Conservation (phyloP, 2,329 filamentous ascomycete genomes). For the Sporothrix globosa region DNA sequence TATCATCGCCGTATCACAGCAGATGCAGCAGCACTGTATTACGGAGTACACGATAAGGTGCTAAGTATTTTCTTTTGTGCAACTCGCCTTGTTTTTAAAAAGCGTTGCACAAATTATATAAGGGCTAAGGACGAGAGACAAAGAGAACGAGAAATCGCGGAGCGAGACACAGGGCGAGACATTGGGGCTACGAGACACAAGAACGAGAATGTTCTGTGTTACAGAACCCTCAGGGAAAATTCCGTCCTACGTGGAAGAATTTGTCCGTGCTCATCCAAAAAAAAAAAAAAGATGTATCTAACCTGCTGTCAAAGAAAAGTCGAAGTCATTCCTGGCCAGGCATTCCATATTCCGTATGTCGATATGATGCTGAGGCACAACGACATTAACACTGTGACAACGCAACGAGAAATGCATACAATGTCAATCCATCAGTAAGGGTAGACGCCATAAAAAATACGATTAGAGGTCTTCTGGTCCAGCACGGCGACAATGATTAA, state of each 20-base stretch:
- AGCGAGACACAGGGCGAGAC: not conserved
- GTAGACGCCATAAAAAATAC: too few species aligned
- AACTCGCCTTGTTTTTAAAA: not conserved
- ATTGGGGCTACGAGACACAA: not conserved
- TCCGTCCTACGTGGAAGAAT: not conserved
- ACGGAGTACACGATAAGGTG: not conserved
- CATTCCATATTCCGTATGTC: too few species aligned
- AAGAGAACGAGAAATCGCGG: not conserved
- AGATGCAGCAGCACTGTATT: not conserved
- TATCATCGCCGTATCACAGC: not conserved
- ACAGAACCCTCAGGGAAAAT: not conserved
- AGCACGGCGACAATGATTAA: too few species aligned
- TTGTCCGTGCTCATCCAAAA: not conserved
- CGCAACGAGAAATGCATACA: not conserved
- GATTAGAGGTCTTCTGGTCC: too few species aligned
- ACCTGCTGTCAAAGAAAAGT: too few species aligned
- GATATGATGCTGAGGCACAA: not conserved
- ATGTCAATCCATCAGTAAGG: too few species aligned
- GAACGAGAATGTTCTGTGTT: not conserved
- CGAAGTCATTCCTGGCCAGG: too few species aligned
- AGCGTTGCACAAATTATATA: not conserved
- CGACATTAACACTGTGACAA: not conserved
- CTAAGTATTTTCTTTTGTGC: not conserved
- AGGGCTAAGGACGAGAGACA: not conserved
- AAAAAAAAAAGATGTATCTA: too few species aligned